These are phyloP conservation scores for Saccharomyces paradoxus DNA, from an alignment of 805 yeast genomes.

Conservation along the genomic window DNA sequence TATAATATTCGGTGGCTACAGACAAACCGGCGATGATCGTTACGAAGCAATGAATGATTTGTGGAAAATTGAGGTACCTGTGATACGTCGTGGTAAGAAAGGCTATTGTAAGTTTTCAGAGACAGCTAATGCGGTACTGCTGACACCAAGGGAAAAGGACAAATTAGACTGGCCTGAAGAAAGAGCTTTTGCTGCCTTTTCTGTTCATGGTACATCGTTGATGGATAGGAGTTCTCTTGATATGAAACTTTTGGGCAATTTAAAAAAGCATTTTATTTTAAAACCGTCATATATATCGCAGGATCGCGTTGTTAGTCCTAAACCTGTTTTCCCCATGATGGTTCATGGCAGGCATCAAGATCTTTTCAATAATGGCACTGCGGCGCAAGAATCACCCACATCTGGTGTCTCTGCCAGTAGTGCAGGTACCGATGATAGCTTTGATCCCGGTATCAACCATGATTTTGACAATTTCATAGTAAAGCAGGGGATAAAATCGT, in stretches of 20 bases:
- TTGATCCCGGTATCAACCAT: background rate
- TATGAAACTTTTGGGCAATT: constrained; percentile 3
- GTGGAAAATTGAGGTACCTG: constrained; percentile 36
- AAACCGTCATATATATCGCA: background rate
- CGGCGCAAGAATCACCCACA: background rate
- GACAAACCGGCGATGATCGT: constrained; percentile 19
- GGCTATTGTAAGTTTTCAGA: constrained; percentile 31
- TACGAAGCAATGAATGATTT: constrained; percentile 33
- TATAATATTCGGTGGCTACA: constrained; percentile 44
- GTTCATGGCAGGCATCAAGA: background rate
- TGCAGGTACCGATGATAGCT: background rate
- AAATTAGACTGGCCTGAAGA: constrained; percentile 21
- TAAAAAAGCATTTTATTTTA: constrained; percentile 3
- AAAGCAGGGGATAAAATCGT: background rate
- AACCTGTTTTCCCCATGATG: background rate
- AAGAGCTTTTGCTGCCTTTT: constrained; percentile 32
- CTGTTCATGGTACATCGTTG: constrained; percentile 11
- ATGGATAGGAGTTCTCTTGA: constrained; percentile 4
- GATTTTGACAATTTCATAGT: background rate
- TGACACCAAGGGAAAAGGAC: constrained; percentile 8
- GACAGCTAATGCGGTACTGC: constrained; percentile 29
- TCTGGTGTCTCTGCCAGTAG: background rate
- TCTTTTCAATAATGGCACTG: background rate
- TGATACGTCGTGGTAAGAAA: constrained; percentile 30
- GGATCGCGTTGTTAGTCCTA: background rate